Conservation (phyloP, 1,284 basidiomycete genomes). For the Rhodotorula sp. region DNA sequence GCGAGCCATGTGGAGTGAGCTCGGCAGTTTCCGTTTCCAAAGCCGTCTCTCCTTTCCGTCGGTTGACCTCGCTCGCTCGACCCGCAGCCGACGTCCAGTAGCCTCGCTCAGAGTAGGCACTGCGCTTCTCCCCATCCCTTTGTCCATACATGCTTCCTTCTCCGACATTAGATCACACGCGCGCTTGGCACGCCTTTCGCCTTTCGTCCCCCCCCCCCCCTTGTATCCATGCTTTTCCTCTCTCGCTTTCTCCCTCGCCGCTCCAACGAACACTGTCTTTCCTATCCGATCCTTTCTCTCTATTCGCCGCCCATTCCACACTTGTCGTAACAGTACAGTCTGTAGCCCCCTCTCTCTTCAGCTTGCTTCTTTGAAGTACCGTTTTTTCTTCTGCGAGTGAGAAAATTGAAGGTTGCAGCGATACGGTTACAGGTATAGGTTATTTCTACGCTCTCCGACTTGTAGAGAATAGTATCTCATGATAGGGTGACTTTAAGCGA, state of each 20-base stretch:
- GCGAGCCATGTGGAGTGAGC: constrained; percentile 57
- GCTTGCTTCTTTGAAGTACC: not conserved
- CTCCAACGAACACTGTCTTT: not conserved
- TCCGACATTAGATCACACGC: not conserved
- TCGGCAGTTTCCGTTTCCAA: not conserved
- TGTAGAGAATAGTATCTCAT: no score
- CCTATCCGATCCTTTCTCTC: not conserved
- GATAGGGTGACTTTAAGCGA: no score
- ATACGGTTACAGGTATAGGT: no score
- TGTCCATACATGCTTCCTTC: not conserved
- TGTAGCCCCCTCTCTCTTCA: not conserved
- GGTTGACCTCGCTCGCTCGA: not conserved
- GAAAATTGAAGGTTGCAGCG: no score
- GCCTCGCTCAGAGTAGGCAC: not conserved
- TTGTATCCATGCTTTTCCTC: not conserved
- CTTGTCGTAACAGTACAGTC: not conserved
- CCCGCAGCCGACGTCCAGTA: constrained; percentile 18
- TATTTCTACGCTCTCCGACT: no score
- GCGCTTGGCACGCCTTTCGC: not conserved
- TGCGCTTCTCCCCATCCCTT: not conserved
- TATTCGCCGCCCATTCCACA: not conserved
- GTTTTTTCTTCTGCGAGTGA: no score
- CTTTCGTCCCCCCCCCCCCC: not conserved
- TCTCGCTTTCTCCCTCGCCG: not conserved
- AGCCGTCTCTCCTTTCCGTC: no score